A percentile compares a stretch with the other conserved stretches of the same genome.
These are phyloP conservation scores for Sporothrix dimorphospora DNA, from an alignment of 2,329 filamentous ascomycete species.

Conservation along the genomic window DNA sequence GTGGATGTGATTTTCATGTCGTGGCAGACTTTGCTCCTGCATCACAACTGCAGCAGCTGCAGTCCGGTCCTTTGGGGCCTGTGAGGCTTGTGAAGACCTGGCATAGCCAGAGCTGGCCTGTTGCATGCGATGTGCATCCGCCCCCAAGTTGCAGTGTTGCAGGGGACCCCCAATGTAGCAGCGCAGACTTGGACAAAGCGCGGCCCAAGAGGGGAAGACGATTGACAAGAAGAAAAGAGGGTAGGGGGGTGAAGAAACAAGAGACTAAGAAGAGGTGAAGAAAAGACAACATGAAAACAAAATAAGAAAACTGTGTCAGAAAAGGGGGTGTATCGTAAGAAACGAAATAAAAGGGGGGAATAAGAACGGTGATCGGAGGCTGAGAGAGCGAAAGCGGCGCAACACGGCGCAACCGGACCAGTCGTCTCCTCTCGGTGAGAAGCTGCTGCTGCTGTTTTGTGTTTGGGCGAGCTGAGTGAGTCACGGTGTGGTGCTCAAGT, in stretches of 20 bases:
- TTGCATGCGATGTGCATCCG: not conserved
- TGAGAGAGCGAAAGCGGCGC: not conserved
- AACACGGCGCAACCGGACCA: slow-evolving; percentile 1
- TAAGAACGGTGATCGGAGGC: not conserved
- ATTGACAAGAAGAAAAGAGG: not conserved
- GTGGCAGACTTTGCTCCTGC: not conserved
- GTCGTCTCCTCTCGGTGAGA: slow-evolving; percentile 13
- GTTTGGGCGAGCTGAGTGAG: not conserved
- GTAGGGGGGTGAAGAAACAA: not conserved
- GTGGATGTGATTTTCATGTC: slow-evolving; percentile 10
- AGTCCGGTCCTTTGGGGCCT: not conserved
- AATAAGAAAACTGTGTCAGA: not conserved
- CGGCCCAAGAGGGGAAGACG: not conserved
- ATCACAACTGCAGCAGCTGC: not conserved
- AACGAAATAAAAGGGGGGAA: not conserved
- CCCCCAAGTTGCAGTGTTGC: not conserved
- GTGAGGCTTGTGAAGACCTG: not conserved
- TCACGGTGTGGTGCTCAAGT: slow-evolving; percentile 12
- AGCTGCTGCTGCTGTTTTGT: not conserved
- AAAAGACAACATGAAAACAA: not conserved
- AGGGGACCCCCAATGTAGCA: slow-evolving; percentile 1
- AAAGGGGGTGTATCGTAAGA: not conserved
- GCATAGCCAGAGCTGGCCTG: not conserved
- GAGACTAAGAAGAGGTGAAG: not conserved
- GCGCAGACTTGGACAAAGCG: not conserved